A percentile compares a stretch with the other conserved stretches of the same genome.
Conservation (phyloP, 257 asterid genomes). For the Buddleja alternifolia region DNA sequence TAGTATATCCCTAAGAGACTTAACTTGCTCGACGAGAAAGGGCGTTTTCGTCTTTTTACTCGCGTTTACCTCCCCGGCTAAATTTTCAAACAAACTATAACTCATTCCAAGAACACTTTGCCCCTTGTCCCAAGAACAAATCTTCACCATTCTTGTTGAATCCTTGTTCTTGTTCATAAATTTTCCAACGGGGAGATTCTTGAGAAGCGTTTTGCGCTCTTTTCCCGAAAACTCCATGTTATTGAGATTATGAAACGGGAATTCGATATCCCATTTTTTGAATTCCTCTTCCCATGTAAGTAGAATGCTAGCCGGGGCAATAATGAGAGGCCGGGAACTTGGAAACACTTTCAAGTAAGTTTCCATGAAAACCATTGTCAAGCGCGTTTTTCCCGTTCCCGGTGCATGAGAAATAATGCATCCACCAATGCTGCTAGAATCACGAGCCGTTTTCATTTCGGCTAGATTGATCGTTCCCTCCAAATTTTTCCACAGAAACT, state of each 20-base stretch:
- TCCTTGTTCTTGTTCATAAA: neutral
- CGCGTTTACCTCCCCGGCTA: conserved; percentile 29
- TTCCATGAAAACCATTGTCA: conserved; percentile 39
- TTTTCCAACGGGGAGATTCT: neutral
- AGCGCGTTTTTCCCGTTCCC: conserved; percentile 42
- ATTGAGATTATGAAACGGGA: conserved; percentile 41
- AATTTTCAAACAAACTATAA: conserved; percentile 29
- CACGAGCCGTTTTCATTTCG: conserved; percentile 20
- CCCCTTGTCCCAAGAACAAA: conserved; percentile 30
- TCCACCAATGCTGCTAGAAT: conserved; percentile 34
- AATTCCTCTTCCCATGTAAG: conserved; percentile 53
- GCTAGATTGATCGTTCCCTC: conserved; percentile 29
- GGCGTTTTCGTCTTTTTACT: no score
- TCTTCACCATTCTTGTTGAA: conserved; percentile 25
- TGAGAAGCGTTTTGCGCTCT: conserved; percentile 19
- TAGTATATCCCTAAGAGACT: conserved; percentile 22
- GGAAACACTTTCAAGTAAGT: conserved; percentile 38
- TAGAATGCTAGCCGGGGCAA: conserved; percentile 46
- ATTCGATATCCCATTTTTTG: conserved; percentile 35
- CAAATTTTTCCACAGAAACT: conserved; percentile 46
- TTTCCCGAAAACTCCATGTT: conserved; percentile 29
- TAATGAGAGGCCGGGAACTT: conserved; percentile 32
- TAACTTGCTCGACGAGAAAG: no score
- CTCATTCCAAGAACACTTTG: conserved; percentile 40
- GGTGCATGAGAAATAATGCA: conserved; percentile 52